Evolutionary conservation across 805 yeast genomes (phyloP), one percentile per base, ranked within the genome.

Genomic region (Candida verbasci): DNA sequence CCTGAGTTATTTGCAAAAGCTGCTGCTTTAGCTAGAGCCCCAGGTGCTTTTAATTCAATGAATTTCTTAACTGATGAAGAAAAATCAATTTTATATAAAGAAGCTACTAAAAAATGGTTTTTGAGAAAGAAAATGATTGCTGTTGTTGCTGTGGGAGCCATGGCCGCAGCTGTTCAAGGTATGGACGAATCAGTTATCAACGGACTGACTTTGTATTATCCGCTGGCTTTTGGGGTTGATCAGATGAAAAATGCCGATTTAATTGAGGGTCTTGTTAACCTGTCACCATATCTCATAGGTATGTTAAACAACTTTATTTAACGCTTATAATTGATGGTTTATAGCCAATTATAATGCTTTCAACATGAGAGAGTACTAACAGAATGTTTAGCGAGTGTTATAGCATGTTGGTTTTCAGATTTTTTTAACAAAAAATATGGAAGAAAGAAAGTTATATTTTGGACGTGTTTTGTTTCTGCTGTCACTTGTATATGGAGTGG

Each of bases 91-190:
- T 69, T 76, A 18, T 61, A 80, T 60, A 42, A 51, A 17, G 83
- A 53, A 65, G 73, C 50, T 48, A 64, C 56, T n/a, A 49, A 57
- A 26, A 62, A 50, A 37, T 67, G 70, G 69, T 62, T 62, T 37
- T 70, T 73, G 17, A 78, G 73, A 63, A 16, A 49, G 8, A 75
- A 69, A 40, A 62, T 82, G 47, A 55, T 73, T 42, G 75, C 65
- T 41, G 70, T 74, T 15, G 72, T 76, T 55, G 71, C 79, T 7
- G 59, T 78, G 49, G 78, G 82, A 31, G 80, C 86, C 3, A 63
- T 80, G 66, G 78, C 84, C 35, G 82, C 84, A 3, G 79, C 82
- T 4, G 83, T 80, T 27, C 87, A 81, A 52, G 87, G 87, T 36
- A 78, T 78, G 84, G 87, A 81, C 53, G 84, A 81, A 53, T 72